Evolutionary conservation across 2,329 filamentous ascomycete genomes (phyloP).

Genomic region (Dothideomycetes sp.): DNA sequence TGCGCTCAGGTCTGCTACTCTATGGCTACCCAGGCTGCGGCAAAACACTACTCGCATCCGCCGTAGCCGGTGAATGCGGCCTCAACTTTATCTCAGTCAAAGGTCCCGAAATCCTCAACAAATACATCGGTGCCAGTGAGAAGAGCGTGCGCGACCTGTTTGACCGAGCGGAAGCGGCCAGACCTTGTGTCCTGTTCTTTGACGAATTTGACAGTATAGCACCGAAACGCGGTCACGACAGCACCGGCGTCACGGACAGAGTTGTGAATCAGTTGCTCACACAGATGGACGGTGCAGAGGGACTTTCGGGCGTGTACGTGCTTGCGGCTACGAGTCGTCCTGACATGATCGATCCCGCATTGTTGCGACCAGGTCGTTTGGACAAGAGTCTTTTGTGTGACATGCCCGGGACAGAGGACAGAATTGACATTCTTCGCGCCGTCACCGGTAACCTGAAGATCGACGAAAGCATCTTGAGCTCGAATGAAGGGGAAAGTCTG

Average conservation of each 20-base stretch:
- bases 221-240: conserved; percentile 92
- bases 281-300: conserved; percentile 98
- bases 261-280: conserved; percentile 97
- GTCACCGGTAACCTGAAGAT: conserved; percentile 75
- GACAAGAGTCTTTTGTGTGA: conserved; percentile 92
- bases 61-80: conserved; percentile 94
- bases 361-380: conserved; percentile 81
- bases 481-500: conserved; percentile 33
- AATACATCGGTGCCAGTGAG: conserved; percentile 96
- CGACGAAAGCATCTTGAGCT: conserved; percentile 52
- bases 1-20: conserved; percentile 83
- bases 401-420: conserved; percentile 69
- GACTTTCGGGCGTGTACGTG: conserved; percentile 88
- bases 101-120: conserved; percentile 95
- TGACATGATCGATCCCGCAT: conserved; percentile 88
- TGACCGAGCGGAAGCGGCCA: conserved; percentile 79
- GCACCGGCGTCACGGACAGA: conserved; percentile 93
- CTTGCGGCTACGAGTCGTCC: conserved; percentile 88
- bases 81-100: conserved; percentile 99
- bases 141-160: conserved; percentile 95
- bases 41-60: conserved; percentile 89
- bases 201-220: conserved; percentile 98
- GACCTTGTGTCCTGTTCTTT: conserved; percentile 93
- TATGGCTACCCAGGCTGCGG: conserved; percentile 96
- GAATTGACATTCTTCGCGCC: conserved; percentile 78